phyloP scores from a whole-genome alignment of 768 basidiomycete genomes.

The Russula sp. region DNA sequence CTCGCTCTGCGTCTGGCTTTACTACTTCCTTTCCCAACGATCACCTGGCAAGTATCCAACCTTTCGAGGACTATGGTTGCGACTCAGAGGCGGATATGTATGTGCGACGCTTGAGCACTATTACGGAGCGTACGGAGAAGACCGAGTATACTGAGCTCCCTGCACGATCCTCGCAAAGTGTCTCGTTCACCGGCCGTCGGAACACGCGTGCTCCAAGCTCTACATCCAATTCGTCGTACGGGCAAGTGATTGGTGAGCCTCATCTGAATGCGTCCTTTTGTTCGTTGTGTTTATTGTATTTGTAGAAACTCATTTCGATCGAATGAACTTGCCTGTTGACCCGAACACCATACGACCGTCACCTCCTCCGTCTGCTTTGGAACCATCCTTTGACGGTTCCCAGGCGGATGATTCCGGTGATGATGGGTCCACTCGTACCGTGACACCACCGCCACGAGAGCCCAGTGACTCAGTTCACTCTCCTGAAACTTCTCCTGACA shows the following conservation, averaged over 20 bases:
- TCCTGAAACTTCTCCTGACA: conserved; percentile 53
- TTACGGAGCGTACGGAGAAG: conserved; percentile 29
- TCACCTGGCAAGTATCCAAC: conserved; percentile 57
- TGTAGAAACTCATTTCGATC: conserved; percentile 28
- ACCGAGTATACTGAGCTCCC: conserved; percentile 21
- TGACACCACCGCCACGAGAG: conserved; percentile 41
- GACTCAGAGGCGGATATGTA: conserved; percentile 17
- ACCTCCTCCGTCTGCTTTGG: conserved; percentile 65
- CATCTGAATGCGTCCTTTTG: not conserved
- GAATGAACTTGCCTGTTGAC: conserved; percentile 36
- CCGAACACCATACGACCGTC: conserved; percentile 63
- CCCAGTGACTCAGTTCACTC: conserved; percentile 38
- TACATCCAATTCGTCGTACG: conserved; percentile 57
- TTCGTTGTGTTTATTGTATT: not conserved
- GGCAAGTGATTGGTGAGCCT: conserved; percentile 54
- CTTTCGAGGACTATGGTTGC: conserved; percentile 37
- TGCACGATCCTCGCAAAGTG: conserved; percentile 21
- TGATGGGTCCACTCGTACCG: conserved; percentile 42
- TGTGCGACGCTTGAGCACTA: conserved; percentile 29
- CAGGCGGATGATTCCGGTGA: conserved; percentile 14
- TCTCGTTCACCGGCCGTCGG: conserved; percentile 4
- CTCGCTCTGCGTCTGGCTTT: conserved; percentile 32
- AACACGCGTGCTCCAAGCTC: conserved; percentile 16
- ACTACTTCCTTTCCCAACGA: conserved; percentile 44
- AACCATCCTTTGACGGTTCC: conserved; percentile 30